Percentiles rank a stretch among this genome's conserved stretches.
Conservation (phyloP, 306 rosid species). For the Abrus pulchellus region DNA sequence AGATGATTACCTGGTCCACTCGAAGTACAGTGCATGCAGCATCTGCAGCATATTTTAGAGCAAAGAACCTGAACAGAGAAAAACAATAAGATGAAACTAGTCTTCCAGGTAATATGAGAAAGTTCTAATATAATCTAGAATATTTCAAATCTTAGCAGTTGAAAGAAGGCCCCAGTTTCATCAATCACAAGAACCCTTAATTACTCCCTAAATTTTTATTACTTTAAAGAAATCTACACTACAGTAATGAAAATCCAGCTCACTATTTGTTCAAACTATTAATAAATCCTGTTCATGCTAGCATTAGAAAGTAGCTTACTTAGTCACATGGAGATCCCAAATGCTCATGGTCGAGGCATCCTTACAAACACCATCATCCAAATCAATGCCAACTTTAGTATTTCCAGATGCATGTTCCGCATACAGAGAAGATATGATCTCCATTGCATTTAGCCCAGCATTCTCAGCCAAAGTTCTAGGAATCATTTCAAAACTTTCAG, state of each 20-base stretch:
- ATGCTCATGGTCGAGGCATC: constrained; percentile 68
- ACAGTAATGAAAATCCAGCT: constrained; percentile 12
- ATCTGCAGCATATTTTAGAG: constrained; percentile 95
- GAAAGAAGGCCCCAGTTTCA: constrained; percentile 21
- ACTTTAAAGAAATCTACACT: not conserved
- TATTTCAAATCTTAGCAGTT: not conserved
- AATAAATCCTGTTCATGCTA: not conserved
- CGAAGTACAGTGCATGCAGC: constrained; percentile 97
- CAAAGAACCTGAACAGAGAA: constrained; percentile 68
- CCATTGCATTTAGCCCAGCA: constrained; percentile 98
- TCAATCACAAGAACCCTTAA: not conserved
- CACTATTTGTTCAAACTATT: not conserved
- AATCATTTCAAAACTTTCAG: constrained; percentile 94
- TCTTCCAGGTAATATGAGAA: constrained; percentile 2
- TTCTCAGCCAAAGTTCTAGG: constrained; percentile 94
- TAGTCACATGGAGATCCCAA: constrained; percentile 92
- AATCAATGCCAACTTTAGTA: constrained; percentile 86
- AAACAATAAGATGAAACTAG: constrained; percentile 29
- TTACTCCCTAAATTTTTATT: not conserved
- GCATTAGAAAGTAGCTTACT: constrained; percentile 61
- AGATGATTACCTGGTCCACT: constrained; percentile 85
- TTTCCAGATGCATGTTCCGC: constrained; percentile 99
- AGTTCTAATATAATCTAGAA: not conserved
- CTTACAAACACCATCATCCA: constrained; percentile 84
- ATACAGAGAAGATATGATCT: constrained; percentile 91